These are phyloP conservation scores for Suillus subluteus DNA, from an alignment of 768 basidiomycete species.

Conservation along the genomic window DNA sequence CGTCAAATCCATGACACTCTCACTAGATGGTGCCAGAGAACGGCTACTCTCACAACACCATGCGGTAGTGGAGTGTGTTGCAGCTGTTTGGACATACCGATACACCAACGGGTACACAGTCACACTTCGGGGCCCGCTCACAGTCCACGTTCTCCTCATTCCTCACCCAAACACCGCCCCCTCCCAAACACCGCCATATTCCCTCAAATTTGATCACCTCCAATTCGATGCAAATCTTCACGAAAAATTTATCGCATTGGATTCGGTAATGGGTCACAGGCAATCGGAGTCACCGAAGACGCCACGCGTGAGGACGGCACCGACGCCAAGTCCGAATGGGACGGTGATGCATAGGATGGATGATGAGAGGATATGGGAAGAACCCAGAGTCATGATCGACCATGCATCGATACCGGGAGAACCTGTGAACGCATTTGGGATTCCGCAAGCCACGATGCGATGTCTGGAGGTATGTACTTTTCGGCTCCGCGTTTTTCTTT, in stretches of 20 bases:
- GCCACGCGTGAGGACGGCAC: conserved; percentile 36
- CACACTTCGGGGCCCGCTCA: conserved; percentile 74
- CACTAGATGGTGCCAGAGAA: conserved; percentile 78
- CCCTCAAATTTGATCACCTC: conserved; percentile 72
- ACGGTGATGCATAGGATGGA: conserved; percentile 37
- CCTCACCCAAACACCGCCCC: conserved; percentile 25
- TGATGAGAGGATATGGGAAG: conserved; percentile 68
- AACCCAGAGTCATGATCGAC: conserved; percentile 62
- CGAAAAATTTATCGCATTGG: conserved; percentile 75
- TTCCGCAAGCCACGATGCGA: conserved; percentile 88
- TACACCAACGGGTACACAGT: conserved; percentile 82
- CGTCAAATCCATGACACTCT: conserved; percentile 81
- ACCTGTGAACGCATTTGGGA: conserved; percentile 87
- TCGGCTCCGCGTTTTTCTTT: conserved; percentile 10
- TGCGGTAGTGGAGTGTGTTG: conserved; percentile 67
- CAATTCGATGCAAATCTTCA: conserved; percentile 74
- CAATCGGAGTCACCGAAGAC: conserved; percentile 45
- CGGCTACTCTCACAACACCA: conserved; percentile 51
- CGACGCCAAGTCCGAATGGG: conserved; percentile 39
- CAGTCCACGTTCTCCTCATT: conserved; percentile 56
- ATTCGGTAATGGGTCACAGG: conserved; percentile 58
- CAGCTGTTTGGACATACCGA: conserved; percentile 81
- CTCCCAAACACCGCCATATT: conserved; percentile 26
- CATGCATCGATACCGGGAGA: conserved; percentile 74
- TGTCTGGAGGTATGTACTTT: conserved; percentile 69